Evolutionary conservation across 106 monocot genomes (phyloP).

Genomic region (Dactylorhiza incarnata): DNA sequence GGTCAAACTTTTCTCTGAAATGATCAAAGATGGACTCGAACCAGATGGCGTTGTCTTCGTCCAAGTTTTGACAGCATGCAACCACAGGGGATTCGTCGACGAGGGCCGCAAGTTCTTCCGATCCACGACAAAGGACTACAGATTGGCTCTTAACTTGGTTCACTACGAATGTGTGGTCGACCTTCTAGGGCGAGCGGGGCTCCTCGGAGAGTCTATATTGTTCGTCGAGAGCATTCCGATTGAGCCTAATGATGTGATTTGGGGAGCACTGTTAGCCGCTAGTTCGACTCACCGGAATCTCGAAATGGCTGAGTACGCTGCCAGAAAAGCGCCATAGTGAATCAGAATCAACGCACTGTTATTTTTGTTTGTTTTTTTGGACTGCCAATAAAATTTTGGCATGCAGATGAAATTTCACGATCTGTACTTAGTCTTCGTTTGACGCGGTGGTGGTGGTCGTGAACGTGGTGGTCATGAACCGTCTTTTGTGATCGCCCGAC

Average conservation of each 20-base stretch:
- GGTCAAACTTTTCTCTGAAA: conserved; percentile 23
- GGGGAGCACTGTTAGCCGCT: conserved; percentile 54
- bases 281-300: conserved; percentile 21
- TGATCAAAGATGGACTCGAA: conserved; percentile 32
- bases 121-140: conserved; percentile 24
- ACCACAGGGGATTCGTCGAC: conserved; percentile 47
- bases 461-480: too few relatives aligned
- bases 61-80: conserved; percentile 42
- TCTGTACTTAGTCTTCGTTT: too few relatives aligned
- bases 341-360: too few relatives aligned
- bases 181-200: conserved; percentile 55
- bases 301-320: conserved; percentile 26
- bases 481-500: too few relatives aligned
- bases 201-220: conserved; percentile 40
- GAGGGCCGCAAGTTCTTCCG: conserved; percentile 37
- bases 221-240: conserved; percentile 50
- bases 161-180: conserved; percentile 78
- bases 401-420: too few relatives aligned
- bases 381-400: too few relatives aligned
- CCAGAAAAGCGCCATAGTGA: too few relatives aligned
- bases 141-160: conserved; percentile 42
- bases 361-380: too few relatives aligned
- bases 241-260: conserved; percentile 43
- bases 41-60: conserved; percentile 52
- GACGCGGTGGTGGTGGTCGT: too few relatives aligned